Evolutionary conservation across 108 stramenopile species (phyloP).

Genomic region (Bacterosira constricta): DNA sequence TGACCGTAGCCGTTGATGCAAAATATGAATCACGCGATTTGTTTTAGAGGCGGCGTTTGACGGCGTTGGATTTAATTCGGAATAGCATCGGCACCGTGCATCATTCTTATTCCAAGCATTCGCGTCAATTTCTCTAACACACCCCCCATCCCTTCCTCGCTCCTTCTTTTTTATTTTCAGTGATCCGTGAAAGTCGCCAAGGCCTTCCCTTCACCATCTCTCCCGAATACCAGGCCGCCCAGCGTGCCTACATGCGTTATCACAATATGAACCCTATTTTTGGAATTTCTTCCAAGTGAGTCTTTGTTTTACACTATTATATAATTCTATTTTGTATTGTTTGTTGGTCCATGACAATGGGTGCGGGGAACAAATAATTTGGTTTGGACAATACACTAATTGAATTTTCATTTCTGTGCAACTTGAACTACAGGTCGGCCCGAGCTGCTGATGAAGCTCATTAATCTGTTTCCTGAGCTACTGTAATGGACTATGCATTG

Average conservation of each 20-base stretch:
- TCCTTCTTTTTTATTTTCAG: conserved; percentile 1
- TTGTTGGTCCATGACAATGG: too few species aligned
- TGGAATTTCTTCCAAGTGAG: conserved; percentile 78
- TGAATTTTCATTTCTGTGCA: neutral
- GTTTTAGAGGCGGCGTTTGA: too few species aligned
- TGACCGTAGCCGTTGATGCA: too few species aligned
- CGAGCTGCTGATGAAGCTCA: conserved; percentile 52
- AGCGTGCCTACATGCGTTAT: conserved; percentile 92
- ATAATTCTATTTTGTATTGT: too few species aligned
- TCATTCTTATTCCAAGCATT: too few species aligned
- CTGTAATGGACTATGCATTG: neutral
- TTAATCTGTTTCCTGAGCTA: conserved; percentile 10
- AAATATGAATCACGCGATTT: too few species aligned
- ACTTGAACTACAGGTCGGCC: conserved; percentile 35
- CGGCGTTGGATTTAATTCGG: too few species aligned
- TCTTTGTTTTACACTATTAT: too few species aligned
- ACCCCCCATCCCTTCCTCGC: neutral
- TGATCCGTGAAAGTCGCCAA: conserved; percentile 42
- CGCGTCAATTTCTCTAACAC: too few species aligned
- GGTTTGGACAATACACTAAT: too few species aligned
- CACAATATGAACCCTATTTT: conserved; percentile 94
- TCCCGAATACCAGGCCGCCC: conserved; percentile 83
- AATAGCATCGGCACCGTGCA: too few species aligned
- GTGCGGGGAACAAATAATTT: too few species aligned
- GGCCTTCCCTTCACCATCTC: conserved; percentile 79